A percentile compares a stretch with the other conserved stretches of the same genome.
These are phyloP conservation scores for Aspergillus aculeatinus DNA, from an alignment of 2,329 filamentous ascomycete genomes.

Conservation along the genomic window DNA sequence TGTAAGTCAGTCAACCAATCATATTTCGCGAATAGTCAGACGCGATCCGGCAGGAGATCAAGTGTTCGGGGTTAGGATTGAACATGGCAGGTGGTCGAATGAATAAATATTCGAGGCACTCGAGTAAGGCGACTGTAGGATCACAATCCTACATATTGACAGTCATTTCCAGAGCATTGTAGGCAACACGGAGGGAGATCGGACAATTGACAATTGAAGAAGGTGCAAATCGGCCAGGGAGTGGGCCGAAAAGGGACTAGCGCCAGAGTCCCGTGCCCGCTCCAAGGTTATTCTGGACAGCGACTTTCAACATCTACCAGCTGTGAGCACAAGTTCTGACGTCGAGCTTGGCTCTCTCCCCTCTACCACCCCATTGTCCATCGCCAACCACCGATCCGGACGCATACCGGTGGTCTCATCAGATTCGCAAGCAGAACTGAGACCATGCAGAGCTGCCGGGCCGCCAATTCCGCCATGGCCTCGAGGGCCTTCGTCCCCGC, in stretches of 20 bases:
- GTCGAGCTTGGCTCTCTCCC: slow-evolving; percentile 30
- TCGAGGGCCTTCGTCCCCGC: slow-evolving; percentile 38
- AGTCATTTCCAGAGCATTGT: neutral
- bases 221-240: neutral
- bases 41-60: slow-evolving; percentile 6
- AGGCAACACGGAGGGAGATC: neutral
- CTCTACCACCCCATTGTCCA: slow-evolving; percentile 24
- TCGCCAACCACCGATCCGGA: slow-evolving; percentile 20
- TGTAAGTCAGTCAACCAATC: slow-evolving; percentile 17
- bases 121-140: neutral
- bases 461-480: slow-evolving; percentile 43
- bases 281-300: slow-evolving; percentile 20
- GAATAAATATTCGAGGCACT: neutral
- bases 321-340: slow-evolving; percentile 25
- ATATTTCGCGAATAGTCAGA: slow-evolving; percentile 26
- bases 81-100: neutral
- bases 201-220: neutral
- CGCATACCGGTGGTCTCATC: slow-evolving; percentile 27
- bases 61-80: neutral
- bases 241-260: slow-evolving; percentile 33
- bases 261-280: slow-evolving; percentile 32
- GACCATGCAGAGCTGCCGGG: slow-evolving; percentile 49
- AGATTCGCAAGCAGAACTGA: slow-evolving; percentile 30
- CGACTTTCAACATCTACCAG: slow-evolving; percentile 21
- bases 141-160: neutral